phyloP scores from a whole-genome alignment of 1,284 basidiomycete species.

The Trametes sp. region DNA sequence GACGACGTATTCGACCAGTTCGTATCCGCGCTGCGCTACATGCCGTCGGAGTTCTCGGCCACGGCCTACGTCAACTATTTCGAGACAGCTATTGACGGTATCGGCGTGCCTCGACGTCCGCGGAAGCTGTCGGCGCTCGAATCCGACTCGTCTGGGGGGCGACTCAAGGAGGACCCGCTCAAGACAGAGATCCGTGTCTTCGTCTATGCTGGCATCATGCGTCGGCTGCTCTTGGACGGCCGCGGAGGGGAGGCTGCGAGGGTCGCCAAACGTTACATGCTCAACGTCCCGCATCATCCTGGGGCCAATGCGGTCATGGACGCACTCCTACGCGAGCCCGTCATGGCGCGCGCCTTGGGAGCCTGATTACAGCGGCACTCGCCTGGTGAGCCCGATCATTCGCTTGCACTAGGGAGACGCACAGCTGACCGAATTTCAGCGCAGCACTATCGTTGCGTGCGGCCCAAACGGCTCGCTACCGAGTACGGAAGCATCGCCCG shows the following conservation, averaged over 20 bases:
- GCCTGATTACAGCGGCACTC: background rate
- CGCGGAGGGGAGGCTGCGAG: background rate
- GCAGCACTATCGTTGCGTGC: no score
- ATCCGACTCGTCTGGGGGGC: no score
- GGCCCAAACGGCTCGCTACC: no score
- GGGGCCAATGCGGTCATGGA: background rate
- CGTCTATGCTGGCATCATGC: slow-evolving; percentile 8
- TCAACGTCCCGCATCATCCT: background rate
- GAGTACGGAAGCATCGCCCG: no score
- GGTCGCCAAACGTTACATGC: background rate
- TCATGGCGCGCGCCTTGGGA: no score
- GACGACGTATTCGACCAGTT: slow-evolving; percentile 22
- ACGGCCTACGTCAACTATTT: background rate
- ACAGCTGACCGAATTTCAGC: no score
- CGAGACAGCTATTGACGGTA: background rate
- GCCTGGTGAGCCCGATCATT: background rate
- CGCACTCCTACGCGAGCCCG: background rate
- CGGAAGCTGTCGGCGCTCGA: no score
- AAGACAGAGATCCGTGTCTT: slow-evolving; percentile 2
- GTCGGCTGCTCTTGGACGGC: slow-evolving; percentile 10
- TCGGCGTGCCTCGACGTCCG: no score
- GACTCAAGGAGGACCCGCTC: background rate
- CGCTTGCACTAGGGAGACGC: background rate
- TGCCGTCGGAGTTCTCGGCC: background rate
- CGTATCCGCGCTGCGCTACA: slow-evolving; percentile 1